A percentile compares a stretch with the other conserved stretches of the same genome.
These are phyloP conservation scores for Clitoria ternatea DNA, from an alignment of 306 rosid genomes.

Conservation along the genomic window DNA sequence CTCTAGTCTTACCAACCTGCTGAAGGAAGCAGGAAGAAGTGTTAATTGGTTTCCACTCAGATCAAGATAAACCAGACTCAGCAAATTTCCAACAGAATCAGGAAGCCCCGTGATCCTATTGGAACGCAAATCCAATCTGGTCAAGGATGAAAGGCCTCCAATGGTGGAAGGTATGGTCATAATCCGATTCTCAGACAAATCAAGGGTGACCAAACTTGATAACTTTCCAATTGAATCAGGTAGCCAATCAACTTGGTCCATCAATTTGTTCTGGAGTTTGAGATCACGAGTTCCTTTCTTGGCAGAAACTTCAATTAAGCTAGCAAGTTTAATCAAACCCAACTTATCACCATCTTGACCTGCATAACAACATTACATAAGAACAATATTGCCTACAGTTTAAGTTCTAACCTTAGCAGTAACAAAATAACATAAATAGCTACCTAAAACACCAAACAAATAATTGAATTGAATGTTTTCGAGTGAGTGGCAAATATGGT, in stretches of 20 bases:
- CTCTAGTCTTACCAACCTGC: slow-evolving; percentile 60
- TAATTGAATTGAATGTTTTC: not conserved
- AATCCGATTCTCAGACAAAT: slow-evolving; percentile 78
- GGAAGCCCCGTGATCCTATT: slow-evolving; percentile 65
- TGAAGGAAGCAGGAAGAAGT: slow-evolving; percentile 61
- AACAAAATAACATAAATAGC: not conserved
- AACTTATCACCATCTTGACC: slow-evolving; percentile 79
- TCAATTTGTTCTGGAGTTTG: slow-evolving; percentile 58
- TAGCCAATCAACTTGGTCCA: slow-evolving; percentile 84
- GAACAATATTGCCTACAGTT: slow-evolving; percentile 13
- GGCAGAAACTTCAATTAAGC: slow-evolving; percentile 71
- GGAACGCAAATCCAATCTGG: slow-evolving; percentile 70
- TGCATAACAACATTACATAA: slow-evolving; percentile 34
- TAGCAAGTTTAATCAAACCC: slow-evolving; percentile 70
- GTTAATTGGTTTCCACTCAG: slow-evolving; percentile 61
- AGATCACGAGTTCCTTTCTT: slow-evolving; percentile 69
- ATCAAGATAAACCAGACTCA: slow-evolving; percentile 56
- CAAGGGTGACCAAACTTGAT: slow-evolving; percentile 63
- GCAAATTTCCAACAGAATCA: slow-evolving; percentile 58
- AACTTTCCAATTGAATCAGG: slow-evolving; percentile 84
- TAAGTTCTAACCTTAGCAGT: not conserved
- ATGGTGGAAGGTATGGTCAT: slow-evolving; percentile 59
- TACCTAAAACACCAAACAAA: no score
- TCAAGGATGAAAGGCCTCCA: slow-evolving; percentile 71
- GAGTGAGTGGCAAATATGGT: not conserved